A percentile compares a stretch with the other conserved stretches of the same genome.
These are phyloP conservation scores for Fusarium goolgardi DNA, from an alignment of 2,329 filamentous ascomycete species.

Conservation along the genomic window DNA sequence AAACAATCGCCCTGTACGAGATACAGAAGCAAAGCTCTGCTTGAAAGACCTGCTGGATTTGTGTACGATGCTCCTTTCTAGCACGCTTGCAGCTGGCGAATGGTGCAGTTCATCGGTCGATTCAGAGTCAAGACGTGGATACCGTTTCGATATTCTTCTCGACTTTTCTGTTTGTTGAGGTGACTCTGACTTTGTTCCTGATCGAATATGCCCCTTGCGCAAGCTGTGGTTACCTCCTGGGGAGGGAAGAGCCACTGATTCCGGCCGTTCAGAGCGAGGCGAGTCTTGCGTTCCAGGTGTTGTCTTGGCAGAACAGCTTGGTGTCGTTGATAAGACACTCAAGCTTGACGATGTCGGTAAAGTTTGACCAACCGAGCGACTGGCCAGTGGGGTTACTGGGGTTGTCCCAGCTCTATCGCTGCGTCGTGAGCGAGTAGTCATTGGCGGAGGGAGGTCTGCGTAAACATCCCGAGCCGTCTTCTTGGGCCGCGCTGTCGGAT, in stretches of 20 bases:
- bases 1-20: constrained; percentile 65
- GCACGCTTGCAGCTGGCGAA: constrained; percentile 53
- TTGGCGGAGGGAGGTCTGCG: constrained; percentile 40
- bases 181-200: constrained; percentile 44
- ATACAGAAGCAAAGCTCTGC: constrained; percentile 45
- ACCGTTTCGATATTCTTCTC: constrained; percentile 40
- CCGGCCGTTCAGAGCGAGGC: constrained; percentile 34
- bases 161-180: constrained; percentile 44
- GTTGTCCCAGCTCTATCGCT: constrained; percentile 33
- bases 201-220: constrained; percentile 33
- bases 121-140: constrained; percentile 52
- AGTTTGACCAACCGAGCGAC: constrained; percentile 18
- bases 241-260: constrained; percentile 43
- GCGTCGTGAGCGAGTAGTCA: constrained; percentile 44
- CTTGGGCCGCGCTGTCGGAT: constrained; percentile 14
- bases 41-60: constrained; percentile 47
- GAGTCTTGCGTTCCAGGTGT: constrained; percentile 54
- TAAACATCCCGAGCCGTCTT: constrained; percentile 26
- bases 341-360: constrained; percentile 53
- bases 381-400: constrained; percentile 42
- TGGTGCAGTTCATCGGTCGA: constrained; percentile 63
- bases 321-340: constrained; percentile 56
- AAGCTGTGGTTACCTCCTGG: constrained; percentile 36
- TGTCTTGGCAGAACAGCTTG: constrained; percentile 52
- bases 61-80: constrained; percentile 54